These are phyloP conservation scores for Russula compacta DNA, from an alignment of 768 basidiomycete genomes.

Conservation along the genomic window DNA sequence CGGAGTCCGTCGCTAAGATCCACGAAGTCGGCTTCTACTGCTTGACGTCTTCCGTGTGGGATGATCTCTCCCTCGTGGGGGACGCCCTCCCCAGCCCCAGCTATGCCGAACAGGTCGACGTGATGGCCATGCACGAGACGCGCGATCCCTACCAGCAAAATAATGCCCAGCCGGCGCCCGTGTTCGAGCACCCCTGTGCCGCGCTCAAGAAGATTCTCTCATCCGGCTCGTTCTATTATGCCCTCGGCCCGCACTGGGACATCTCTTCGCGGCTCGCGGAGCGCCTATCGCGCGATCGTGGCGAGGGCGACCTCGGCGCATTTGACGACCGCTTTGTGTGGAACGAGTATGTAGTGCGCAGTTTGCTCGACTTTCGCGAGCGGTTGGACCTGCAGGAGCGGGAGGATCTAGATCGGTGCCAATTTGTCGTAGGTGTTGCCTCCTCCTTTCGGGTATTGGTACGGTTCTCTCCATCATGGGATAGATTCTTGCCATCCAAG, in stretches of 20 bases:
- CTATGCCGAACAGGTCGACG: conserved; percentile 43
- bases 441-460: conserved; percentile 2
- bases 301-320: conserved; percentile 39
- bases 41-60: conserved; percentile 77
- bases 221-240: conserved; percentile 90
- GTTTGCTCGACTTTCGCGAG: conserved; percentile 81
- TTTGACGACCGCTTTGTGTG: conserved; percentile 88
- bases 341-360: conserved; percentile 87
- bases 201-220: conserved; percentile 87
- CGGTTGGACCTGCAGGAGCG: conserved; percentile 62
- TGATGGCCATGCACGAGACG: conserved; percentile 31
- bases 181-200: conserved; percentile 84
- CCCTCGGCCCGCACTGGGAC: conserved; percentile 78
- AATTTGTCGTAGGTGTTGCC: conserved; percentile 61
- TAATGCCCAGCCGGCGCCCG: conserved; percentile 30
- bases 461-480: not conserved
- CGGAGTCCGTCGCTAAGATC: conserved; percentile 72
- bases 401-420: conserved; percentile 68
- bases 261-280: conserved; percentile 74
- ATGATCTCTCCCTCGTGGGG: conserved; percentile 49
- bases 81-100: conserved; percentile 52
- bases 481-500: conserved; percentile 87
- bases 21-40: conserved; percentile 87
- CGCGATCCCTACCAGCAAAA: conserved; percentile 39
- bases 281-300: conserved; percentile 48